Evolutionary conservation across 768 basidiomycete genomes (phyloP), one percentile per base, ranked within the genome.

Genomic region (Lactarius akahatsu): DNA sequence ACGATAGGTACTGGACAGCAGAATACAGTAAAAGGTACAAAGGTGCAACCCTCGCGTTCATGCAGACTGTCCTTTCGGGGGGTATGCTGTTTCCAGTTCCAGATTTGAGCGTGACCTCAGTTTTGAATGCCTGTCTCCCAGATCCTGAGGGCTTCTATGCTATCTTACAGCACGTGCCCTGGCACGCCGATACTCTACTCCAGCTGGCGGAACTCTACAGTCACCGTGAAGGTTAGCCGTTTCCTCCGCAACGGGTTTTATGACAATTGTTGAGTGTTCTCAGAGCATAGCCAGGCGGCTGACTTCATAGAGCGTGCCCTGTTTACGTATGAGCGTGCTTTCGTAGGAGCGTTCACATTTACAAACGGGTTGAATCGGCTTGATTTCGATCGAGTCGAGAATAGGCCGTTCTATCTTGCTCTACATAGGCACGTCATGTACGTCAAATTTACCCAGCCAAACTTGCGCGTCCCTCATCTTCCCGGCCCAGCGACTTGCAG

Each of bases 261-360:
- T 62, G 28, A 64, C 61, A 38, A 57, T 59, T 23, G 7, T 54
- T 47, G 32, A 57, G 58, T 23, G 7, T 52, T 47, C 61, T 57
- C 56, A 93, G 94, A 97, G 73, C 86, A 94, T 72, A 82, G 88
- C 43, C 85, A 88, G 61, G 92, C 94, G 0, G 86, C 91, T 4
- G 94, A 97, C 67, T 93, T 86, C 71, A 86, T 94, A n/a, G 91
- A 94, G 63, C 85, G 95, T n/a, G 91, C 96, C 0, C 76, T 99
- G 18, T 98, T 96, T 78, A 88, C 94, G 0, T 97, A 96, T 68
- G 96, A 98, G 72, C 86, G 94, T 15, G 87, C 91, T 13, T 91
- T 98, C 70, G 83, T 94, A 18, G 92, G 94, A 2, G 80, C 89
- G 0, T 96, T 96, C 80, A 92, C 84, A 70, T 88, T 97, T 76